phyloP scores from a whole-genome alignment of 2,329 filamentous ascomycete genomes.

The Metarhizium brunneum region DNA sequence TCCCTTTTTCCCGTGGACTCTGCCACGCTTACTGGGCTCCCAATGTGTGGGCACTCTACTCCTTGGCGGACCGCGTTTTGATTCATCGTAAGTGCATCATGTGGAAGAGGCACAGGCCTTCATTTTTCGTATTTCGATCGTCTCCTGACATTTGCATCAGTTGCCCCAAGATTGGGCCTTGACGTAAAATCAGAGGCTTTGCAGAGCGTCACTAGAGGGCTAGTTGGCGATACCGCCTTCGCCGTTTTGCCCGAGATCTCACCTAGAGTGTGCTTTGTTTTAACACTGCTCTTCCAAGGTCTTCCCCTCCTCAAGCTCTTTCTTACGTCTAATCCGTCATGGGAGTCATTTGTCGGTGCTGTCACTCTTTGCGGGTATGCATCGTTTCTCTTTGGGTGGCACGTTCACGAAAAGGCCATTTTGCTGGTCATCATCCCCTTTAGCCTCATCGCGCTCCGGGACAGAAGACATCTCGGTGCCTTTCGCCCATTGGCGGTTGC shows the following conservation, averaged over 20 bases:
- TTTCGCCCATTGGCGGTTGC: slow-evolving; percentile 89
- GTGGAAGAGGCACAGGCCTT: not conserved
- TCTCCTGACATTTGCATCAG: slow-evolving; percentile 29
- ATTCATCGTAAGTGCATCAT: slow-evolving; percentile 60
- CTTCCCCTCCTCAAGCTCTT: slow-evolving; percentile 79
- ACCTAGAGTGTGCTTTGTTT: slow-evolving; percentile 66
- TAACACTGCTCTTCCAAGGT: slow-evolving; percentile 76
- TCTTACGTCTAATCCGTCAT: slow-evolving; percentile 49
- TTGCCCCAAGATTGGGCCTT: slow-evolving; percentile 73
- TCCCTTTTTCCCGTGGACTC: slow-evolving; percentile 86
- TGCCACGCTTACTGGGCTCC: slow-evolving; percentile 99
- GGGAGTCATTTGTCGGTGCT: slow-evolving; percentile 82
- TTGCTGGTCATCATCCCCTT: slow-evolving; percentile 92
- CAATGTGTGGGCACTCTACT: slow-evolving; percentile 95
- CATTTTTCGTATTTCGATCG: not conserved
- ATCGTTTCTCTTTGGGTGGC: slow-evolving; percentile 96
- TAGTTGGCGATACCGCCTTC: slow-evolving; percentile 90
- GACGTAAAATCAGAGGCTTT: slow-evolving; percentile 64
- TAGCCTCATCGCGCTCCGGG: slow-evolving; percentile 80
- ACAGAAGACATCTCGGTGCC: slow-evolving; percentile 81
- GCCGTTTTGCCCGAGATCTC: slow-evolving; percentile 84
- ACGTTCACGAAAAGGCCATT: slow-evolving; percentile 96
- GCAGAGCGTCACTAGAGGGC: slow-evolving; percentile 81
- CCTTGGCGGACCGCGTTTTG: slow-evolving; percentile 74
- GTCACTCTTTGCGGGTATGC: slow-evolving; percentile 91